Conservation (phyloP, 495 filamentous ascomycete genomes). For the Podospora tetraspora region DNA sequence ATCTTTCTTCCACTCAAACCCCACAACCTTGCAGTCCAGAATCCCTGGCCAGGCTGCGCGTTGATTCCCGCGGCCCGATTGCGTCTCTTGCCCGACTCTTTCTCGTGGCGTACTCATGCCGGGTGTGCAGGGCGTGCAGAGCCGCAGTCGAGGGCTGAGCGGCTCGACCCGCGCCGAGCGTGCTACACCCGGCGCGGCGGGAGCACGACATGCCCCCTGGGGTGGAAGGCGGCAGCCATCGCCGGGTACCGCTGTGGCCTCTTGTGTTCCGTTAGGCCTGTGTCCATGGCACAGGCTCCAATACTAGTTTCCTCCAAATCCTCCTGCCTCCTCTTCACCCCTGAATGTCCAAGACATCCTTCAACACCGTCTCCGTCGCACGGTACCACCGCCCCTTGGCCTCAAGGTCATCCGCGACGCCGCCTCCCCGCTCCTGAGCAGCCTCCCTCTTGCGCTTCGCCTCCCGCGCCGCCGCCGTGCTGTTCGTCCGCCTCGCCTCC, state of each 20-base stretch:
- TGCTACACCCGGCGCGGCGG: background rate
- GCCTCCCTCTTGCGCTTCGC: conserved; percentile 69
- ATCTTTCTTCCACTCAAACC: background rate
- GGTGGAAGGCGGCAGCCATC: background rate
- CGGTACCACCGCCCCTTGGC: conserved; percentile 78
- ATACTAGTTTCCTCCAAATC: background rate
- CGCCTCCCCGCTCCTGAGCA: conserved; percentile 40
- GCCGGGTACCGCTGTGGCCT: background rate
- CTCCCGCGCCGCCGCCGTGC: conserved; percentile 66
- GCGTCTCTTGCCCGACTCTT: background rate
- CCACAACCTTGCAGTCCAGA: background rate
- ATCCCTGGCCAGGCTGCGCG: background rate
- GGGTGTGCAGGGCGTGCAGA: background rate
- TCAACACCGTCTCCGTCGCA: conserved; percentile 62
- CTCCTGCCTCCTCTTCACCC: background rate
- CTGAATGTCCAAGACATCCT: conserved; percentile 53
- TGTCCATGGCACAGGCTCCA: background rate
- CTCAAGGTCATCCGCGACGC: conserved; percentile 73
- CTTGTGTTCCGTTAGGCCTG: background rate
- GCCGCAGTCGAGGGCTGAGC: background rate
- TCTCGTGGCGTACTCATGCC: background rate
- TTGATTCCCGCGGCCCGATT: background rate
- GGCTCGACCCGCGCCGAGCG: background rate
- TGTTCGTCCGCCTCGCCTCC: conserved; percentile 64
- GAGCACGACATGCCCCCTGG: background rate